A percentile compares a stretch with the other conserved stretches of the same genome.
phyloP scores from a whole-genome alignment of 2,329 filamentous ascomycete species.

The Elsinoe ampelina region DNA sequence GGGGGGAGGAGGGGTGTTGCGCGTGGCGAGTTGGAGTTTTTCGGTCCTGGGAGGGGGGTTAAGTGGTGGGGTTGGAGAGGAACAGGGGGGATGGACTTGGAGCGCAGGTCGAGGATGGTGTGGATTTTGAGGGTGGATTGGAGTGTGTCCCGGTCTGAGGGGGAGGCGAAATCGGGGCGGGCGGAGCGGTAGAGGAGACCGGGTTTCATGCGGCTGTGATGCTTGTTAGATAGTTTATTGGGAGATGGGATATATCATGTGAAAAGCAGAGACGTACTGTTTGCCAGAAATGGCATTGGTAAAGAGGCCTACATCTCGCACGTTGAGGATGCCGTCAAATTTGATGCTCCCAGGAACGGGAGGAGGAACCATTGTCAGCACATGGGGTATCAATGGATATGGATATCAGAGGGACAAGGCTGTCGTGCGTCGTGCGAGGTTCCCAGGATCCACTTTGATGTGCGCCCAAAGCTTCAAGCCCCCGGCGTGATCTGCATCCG shows the following conservation, averaged over 20 bases:
- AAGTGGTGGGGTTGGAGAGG: slow-evolving; percentile 10
- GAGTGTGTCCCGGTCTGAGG: slow-evolving; percentile 51
- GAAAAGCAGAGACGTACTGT: slow-evolving; percentile 37
- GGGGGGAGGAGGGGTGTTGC: slow-evolving; percentile 34
- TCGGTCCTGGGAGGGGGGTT: slow-evolving; percentile 50
- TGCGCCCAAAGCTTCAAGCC: slow-evolving; percentile 7
- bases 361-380: slow-evolving; percentile 2
- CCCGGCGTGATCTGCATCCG: slow-evolving; percentile 3
- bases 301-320: slow-evolving; percentile 63
- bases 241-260: background rate
- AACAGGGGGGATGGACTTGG: slow-evolving; percentile 45
- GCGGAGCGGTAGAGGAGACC: slow-evolving; percentile 54
- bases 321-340: slow-evolving; percentile 60
- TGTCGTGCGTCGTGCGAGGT: background rate
- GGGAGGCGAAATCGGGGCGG: slow-evolving; percentile 60
- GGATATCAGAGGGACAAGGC: background rate
- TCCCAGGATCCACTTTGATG: background rate
- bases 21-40: slow-evolving; percentile 55
- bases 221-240: background rate
- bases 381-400: background rate
- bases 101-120: slow-evolving; percentile 70
- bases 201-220: slow-evolving; percentile 23
- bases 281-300: slow-evolving; percentile 52
- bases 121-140: slow-evolving; percentile 53
- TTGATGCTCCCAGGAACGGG: slow-evolving; percentile 5